Evolutionary conservation across 257 asterid genomes (phyloP), one percentile per base, ranked within the genome.

Genomic region (Solanum sejunctum): DNA sequence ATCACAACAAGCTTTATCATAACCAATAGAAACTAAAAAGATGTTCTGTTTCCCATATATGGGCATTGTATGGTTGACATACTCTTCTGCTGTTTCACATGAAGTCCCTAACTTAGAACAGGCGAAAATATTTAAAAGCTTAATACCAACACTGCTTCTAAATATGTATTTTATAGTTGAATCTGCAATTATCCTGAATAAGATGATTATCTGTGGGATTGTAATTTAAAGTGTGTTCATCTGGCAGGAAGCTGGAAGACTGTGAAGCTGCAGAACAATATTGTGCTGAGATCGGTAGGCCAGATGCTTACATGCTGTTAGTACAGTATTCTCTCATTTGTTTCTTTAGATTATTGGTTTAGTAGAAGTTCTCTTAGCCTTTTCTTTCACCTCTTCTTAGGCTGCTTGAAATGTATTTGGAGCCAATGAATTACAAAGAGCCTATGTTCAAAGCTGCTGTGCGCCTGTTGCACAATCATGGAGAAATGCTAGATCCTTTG

Each of bases 271-370:
- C 99, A 73, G 99, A 97, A 88, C 91, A 89, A 87, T 97, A 97
- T 84, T 95, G 99, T 88, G 96, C 90, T 5, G 99, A 97, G 95
- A 97, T 97, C 86, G 99, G 98, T 80, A 92, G 99, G 91, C 94
- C 98, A 86, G 99, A 95, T 94, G 97, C 98, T 79, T 97, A 94
- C 91, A 93, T 92, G 91, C 97, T 91, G 98, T 95, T 69, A 87
- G 98, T 93, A 84, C 67, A 84, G 69, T 82, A 71, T 86, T 80
- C 82, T 85, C 87, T 87, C 82, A 32, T 84, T 81, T 82, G 77
- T 85, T 36, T 82, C 56, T 89, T 84, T 63, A 60, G 84, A 20
- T 83, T 23, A 85, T 80, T 69, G 84, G 81, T 69, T 85, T 18
- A 54, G 54, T 73, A 41, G 86, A 60, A 80, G 84, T 86, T 54